Evolutionary conservation across 2,329 filamentous ascomycete genomes (phyloP).

Genomic region (Pseudogymnoascus sp.): DNA sequence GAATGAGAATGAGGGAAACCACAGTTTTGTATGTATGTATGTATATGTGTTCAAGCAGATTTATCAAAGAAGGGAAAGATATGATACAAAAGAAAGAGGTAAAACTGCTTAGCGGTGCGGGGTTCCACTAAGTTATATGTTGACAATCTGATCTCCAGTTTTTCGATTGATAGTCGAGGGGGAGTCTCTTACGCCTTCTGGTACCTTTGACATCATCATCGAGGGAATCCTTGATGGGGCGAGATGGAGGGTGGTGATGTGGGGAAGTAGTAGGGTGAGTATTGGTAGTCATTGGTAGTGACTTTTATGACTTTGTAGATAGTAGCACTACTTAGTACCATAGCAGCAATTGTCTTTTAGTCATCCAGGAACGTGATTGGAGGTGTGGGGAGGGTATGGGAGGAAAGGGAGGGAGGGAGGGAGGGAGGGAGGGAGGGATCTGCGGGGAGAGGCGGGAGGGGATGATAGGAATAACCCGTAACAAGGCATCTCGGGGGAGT

Average conservation of each 20-base stretch:
- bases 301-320: background rate
- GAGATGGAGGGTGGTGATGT: background rate
- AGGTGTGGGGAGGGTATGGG: background rate
- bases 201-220: slow-evolving; percentile 5
- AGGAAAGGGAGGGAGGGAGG: background rate
- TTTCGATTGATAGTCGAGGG: background rate
- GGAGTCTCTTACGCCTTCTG: background rate
- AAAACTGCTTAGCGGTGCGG: background rate
- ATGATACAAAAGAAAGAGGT: background rate
- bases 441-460: background rate
- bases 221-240: background rate
- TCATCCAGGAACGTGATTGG: background rate
- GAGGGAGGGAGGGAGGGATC: background rate
- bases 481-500: background rate
- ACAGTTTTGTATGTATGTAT: background rate
- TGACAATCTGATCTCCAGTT: background rate
- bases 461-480: background rate
- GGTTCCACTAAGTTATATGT: slow-evolving; percentile 2
- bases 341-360: background rate
- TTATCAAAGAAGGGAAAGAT: background rate
- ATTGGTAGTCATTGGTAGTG: background rate
- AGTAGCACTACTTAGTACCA: background rate
- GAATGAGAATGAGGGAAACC: background rate
- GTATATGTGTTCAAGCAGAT: background rate
- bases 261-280: background rate